Percentiles rank a stretch among this genome's conserved stretches.
phyloP scores from a whole-genome alignment of 2,329 filamentous ascomycete species.

The Ilyonectria robusta region DNA sequence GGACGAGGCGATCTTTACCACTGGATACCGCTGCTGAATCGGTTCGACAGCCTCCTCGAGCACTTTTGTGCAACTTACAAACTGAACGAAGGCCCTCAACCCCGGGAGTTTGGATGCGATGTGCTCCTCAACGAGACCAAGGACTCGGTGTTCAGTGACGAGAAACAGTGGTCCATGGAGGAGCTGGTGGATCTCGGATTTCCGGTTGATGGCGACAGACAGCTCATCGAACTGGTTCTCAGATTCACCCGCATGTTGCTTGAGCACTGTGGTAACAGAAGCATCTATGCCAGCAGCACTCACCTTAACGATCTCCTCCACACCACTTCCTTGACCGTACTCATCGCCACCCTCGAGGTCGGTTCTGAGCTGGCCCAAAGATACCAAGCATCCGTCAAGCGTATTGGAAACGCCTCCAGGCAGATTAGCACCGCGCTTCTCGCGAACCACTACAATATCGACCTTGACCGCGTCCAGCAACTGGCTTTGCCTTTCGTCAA shows the following conservation, averaged over 20 bases:
- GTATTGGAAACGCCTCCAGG: constrained; percentile 74
- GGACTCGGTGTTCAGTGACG: constrained; percentile 65
- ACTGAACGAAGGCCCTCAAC: constrained; percentile 85
- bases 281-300: constrained; percentile 93
- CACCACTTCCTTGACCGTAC: constrained; percentile 84
- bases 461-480: constrained; percentile 85
- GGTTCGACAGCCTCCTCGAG: constrained; percentile 91
- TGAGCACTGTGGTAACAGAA: constrained; percentile 96
- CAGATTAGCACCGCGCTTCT: constrained; percentile 81
- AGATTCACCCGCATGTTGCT: constrained; percentile 89
- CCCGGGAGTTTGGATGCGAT: constrained; percentile 78
- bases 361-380: constrained; percentile 90
- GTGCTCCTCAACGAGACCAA: constrained; percentile 73
- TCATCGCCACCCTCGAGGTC: constrained; percentile 84
- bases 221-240: constrained; percentile 84
- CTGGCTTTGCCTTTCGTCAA: constrained; percentile 87
- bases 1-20: constrained; percentile 96
- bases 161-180: constrained; percentile 59
- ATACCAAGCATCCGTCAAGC: constrained; percentile 90
- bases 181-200: constrained; percentile 74
- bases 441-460: constrained; percentile 86
- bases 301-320: constrained; percentile 92
- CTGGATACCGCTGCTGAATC: constrained; percentile 95
- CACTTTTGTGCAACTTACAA: constrained; percentile 85
- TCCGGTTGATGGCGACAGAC: constrained; percentile 81